A percentile compares a stretch with the other conserved stretches of the same genome.
These are phyloP conservation scores for Ascobolus immersus DNA, from an alignment of 495 filamentous ascomycete genomes.

Conservation along the genomic window DNA sequence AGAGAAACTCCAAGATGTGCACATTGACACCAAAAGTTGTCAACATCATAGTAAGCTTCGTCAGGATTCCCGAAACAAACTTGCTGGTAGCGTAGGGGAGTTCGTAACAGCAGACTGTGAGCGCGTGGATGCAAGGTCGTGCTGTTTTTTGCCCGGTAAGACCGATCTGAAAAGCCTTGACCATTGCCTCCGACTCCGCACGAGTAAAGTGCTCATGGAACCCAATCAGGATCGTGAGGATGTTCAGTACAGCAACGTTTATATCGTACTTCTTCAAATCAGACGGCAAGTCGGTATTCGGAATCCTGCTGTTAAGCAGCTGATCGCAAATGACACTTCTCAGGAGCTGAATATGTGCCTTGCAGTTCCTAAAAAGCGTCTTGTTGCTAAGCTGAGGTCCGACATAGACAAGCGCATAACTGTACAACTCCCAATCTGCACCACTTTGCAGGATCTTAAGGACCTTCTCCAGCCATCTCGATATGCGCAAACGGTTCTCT, in stretches of 20 bases:
- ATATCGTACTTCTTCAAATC: conserved; percentile 72
- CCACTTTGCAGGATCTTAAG: conserved; percentile 48
- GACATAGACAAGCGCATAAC: conserved; percentile 67
- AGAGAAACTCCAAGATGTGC: conserved; percentile 82
- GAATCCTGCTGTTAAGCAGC: conserved; percentile 44
- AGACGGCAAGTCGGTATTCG: conserved; percentile 44
- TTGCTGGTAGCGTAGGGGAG: conserved; percentile 61
- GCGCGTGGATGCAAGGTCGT: conserved; percentile 75
- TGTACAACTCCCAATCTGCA: conserved; percentile 82
- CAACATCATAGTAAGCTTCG: conserved; percentile 84
- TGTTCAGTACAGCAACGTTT: conserved; percentile 62
- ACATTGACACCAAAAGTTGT: conserved; percentile 74
- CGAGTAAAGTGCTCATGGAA: conserved; percentile 70
- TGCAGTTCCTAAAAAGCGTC: conserved; percentile 47
- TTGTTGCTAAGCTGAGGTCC: conserved; percentile 72
- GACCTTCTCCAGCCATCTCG: conserved; percentile 50
- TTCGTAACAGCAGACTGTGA: conserved; percentile 84
- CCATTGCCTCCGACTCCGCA: conserved; percentile 64
- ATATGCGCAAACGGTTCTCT: conserved; percentile 32
- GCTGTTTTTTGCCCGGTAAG: conserved; percentile 67
- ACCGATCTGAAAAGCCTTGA: conserved; percentile 58
- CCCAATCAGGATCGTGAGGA: conserved; percentile 56
- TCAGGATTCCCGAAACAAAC: conserved; percentile 52
- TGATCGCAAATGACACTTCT: conserved; percentile 57
- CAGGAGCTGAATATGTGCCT: conserved; percentile 48